Base-by-base conservation (phyloP, 1,139 yeast genomes). In the Blastobotrys serpentis region DNA sequence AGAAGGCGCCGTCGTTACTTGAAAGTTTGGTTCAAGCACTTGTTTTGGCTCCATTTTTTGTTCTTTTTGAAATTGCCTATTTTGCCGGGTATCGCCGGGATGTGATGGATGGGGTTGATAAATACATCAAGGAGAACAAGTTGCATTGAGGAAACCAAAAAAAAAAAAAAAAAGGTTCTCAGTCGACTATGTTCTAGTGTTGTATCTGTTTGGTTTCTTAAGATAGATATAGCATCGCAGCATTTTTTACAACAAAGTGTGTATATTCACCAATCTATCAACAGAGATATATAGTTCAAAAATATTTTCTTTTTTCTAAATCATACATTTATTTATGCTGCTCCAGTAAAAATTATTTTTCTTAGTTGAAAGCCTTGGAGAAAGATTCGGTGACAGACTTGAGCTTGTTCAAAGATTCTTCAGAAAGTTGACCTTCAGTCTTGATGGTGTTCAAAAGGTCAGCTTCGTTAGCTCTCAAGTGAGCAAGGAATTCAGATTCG, bases 311-410 rank as follows among this genome's bases (percentile, higher is more conserved):
- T 47, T 47, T 47, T 26, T 44, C 39, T 43, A 19, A 14, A 25
- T 18, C n/a, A 37, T 44, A 26, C 38, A 18, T 17, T 19, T 33
- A 45, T 8, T 30, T 26, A 21, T 43, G 25, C 32, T 19, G 25
- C 30, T 18, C 36, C 18, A 19, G 16, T 19, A 4, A 23, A 19
- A 32, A 17, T 21, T 21, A n/a, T 18, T 26, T 41, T 43, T 34
- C 51, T 61, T 67, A 67, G 61, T 60, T 62, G 79, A 87, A 88
- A 70, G 96, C 81, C 70, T 95, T 86, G 71, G 84, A 82, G 76
- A 92, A 92, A 67, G 92, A 77, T 78, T 87, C 92, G 67, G 98
- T 86, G 67, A 88, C 92, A 69, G 84, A 63, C 82, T 84, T 89
- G 78, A 92, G 86, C 76, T 84, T 79, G 57, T 78, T 95, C 74